Evolutionary conservation across 2,329 filamentous ascomycete species (phyloP), one percentile per base, ranked within the genome.

Genomic region (Ophiocordyceps polyrhachis-furcata): DNA sequence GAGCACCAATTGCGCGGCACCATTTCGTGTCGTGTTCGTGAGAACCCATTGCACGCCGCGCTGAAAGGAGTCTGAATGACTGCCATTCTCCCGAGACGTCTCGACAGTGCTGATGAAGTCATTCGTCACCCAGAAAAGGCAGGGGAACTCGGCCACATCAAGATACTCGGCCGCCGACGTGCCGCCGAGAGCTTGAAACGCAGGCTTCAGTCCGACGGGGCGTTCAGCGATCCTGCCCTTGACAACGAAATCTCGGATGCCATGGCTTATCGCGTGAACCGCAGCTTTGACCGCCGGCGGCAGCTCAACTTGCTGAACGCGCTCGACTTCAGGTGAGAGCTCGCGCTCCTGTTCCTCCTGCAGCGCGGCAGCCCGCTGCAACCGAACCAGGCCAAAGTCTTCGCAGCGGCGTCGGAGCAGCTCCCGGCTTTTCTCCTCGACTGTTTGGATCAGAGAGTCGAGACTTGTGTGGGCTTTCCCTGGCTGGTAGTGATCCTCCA

Each of bases 311-410:
- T 81, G 60, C 1, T 67, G 61, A 51, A 84, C 74, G 23, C 70
- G 59, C 49, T 84, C 74, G 1, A 73, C 67, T 48, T 86, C 79
- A 0, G 75, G 76, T 0, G 74, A 65, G 0, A 85, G 61, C 49
- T 84, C 81, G 0, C 79, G 66, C 53, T 85, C 80, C 49, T 84
- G 77, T 46, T 85, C 81, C 51, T 83, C 40, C 7, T 45, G 38
- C 25, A 45, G 19, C 3, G 38, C 38, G 3, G 43, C 17, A 15
- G 43, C 8, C 9, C 35, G 37, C 12, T 40, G 35, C 35, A 25
- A 11, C 20, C 29, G 28, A 4, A 9, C 14, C 2, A 40, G 19
- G 19, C 32, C 21, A 59, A 58, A 0, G 6, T 32, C 37, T 7
- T 20, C 43, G 11, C 15, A 41, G 2, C 23, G 37, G 3, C 19